phyloP scores from a whole-genome alignment of 2,329 filamentous ascomycete genomes.

The Exophiala aquamarina region DNA sequence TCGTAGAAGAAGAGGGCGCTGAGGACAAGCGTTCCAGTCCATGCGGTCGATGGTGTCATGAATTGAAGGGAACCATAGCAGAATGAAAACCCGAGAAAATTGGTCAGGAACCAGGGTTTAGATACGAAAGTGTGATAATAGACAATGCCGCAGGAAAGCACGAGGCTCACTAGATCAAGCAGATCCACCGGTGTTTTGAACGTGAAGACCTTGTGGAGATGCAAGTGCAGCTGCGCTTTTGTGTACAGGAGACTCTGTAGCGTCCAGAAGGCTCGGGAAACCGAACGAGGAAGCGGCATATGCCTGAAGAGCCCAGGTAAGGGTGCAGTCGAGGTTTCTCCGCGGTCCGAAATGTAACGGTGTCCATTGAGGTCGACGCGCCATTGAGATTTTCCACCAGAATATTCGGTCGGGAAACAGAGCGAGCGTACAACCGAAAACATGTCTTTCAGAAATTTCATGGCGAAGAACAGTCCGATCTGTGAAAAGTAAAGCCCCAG shows the following conservation, averaged over 20 bases:
- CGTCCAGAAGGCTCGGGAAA: constrained; percentile 47
- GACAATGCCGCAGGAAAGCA: constrained; percentile 55
- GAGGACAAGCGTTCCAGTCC: constrained; percentile 76
- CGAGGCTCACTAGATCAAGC: constrained; percentile 54
- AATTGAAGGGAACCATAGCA: constrained; percentile 79
- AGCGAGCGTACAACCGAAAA: constrained; percentile 65
- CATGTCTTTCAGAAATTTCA: constrained; percentile 70
- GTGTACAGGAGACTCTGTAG: constrained; percentile 49
- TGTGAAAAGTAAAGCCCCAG: constrained; percentile 80
- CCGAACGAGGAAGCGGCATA: constrained; percentile 43
- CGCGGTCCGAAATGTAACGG: constrained; percentile 30
- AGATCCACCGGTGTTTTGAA: constrained; percentile 43
- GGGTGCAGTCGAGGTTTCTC: constrained; percentile 40
- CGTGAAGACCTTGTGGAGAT: constrained; percentile 53
- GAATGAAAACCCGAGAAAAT: constrained; percentile 82
- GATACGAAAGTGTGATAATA: constrained; percentile 64
- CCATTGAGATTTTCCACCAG: constrained; percentile 51
- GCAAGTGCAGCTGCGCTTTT: constrained; percentile 52
- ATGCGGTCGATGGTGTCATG: constrained; percentile 85
- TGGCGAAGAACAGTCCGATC: constrained; percentile 75
- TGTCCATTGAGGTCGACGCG: constrained; percentile 36
- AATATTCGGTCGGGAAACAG: constrained; percentile 73
- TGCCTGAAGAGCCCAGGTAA: constrained; percentile 52
- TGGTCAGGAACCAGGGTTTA: constrained; percentile 73
- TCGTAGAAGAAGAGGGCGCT: constrained; percentile 88